These are phyloP conservation scores for Lolium multiflorum DNA, from an alignment of 176 grass and related monocot genomes.

Conservation along the genomic window DNA sequence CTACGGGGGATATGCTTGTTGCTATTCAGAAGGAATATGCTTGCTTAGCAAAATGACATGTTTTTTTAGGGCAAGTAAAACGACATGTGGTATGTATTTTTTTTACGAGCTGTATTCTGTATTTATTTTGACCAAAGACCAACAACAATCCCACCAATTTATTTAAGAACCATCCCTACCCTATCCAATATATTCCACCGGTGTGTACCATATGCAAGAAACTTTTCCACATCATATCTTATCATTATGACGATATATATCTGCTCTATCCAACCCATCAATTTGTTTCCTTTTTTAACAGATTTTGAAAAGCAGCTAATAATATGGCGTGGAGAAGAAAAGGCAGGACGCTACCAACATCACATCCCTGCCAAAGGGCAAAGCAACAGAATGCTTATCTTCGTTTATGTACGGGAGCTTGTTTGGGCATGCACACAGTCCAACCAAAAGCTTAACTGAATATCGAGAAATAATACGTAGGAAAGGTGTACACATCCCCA, in stretches of 20 bases:
- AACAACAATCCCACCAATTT: no score
- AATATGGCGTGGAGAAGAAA: not conserved
- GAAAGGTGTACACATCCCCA: not conserved
- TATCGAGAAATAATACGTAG: not conserved
- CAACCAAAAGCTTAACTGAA: not conserved
- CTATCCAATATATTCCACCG: no score
- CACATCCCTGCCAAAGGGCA: not conserved
- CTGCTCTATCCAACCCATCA: not conserved
- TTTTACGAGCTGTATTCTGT: no score
- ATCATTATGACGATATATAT: not conserved
- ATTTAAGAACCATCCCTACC: no score
- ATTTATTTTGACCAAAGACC: no score
- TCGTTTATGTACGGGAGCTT: no score
- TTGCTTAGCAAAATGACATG: no score
- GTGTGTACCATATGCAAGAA: not conserved
- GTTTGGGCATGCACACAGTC: not conserved
- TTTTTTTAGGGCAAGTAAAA: no score
- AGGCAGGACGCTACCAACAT: no score
- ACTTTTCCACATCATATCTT: constrained; percentile 7
- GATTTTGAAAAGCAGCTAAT: not conserved
- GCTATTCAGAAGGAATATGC: no score
- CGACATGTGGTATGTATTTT: no score
- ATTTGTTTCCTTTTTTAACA: not conserved
- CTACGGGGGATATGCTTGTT: no score
- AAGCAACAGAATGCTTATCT: not conserved